Percentiles rank a stretch among this genome's conserved stretches.
These are phyloP conservation scores for Blastobotrys terrestris DNA, from an alignment of 805 yeast species.

Conservation along the genomic window DNA sequence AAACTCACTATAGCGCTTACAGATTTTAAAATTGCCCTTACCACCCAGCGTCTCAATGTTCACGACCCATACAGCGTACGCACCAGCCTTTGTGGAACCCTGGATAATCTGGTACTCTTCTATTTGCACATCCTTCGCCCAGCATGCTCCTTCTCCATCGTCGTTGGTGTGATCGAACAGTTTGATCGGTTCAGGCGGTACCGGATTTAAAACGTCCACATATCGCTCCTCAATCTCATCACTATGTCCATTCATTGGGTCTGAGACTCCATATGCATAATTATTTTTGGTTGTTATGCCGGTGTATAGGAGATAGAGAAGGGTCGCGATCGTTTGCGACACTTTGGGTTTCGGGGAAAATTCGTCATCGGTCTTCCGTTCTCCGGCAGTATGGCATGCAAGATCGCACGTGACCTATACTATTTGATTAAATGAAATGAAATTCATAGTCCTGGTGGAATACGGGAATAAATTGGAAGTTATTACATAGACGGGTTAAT, in stretches of 20 bases:
- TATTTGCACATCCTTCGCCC: conserved; percentile 38
- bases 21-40: conserved; percentile 36
- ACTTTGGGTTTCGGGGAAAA: neutral
- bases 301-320: neutral
- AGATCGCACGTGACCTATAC: too few species aligned
- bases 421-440: too few species aligned
- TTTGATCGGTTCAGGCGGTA: conserved; percentile 20
- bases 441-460: too few species aligned
- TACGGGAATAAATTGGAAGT: too few species aligned
- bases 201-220: conserved; percentile 7
- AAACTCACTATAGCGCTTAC: conserved; percentile 64
- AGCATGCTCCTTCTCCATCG: conserved; percentile 14
- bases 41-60: conserved; percentile 32
- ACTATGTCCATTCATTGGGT: neutral
- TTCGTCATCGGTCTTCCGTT: neutral
- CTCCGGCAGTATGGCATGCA: too few species aligned
- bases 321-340: neutral
- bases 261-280: neutral
- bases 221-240: neutral
- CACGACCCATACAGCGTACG: conserved; percentile 41
- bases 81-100: conserved; percentile 32
- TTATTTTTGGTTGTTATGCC: neutral
- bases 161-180: conserved; percentile 6
- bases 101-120: conserved; percentile 36
- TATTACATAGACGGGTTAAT: too few species aligned